Conservation (phyloP, 225 moss, liverwort and hornwort species). For the Antitrichia curtipendula region DNA sequence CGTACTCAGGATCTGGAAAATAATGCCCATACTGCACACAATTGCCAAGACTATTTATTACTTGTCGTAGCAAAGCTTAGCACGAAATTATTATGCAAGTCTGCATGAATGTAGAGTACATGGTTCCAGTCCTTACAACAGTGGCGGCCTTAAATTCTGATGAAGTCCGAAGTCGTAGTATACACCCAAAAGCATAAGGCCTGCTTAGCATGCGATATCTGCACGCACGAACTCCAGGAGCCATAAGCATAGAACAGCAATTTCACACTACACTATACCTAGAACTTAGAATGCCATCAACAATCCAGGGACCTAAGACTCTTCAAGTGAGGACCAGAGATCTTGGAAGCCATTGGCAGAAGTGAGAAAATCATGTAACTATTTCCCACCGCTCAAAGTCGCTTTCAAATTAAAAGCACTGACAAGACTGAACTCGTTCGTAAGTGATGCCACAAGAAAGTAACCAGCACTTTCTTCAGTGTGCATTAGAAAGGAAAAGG, state of each 20-base stretch:
- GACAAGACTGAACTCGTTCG: not conserved
- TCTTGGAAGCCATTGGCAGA: not conserved
- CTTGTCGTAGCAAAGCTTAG: not conserved
- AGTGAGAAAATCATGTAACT: not conserved
- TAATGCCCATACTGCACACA: conserved; percentile 89
- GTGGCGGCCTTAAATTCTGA: conserved; percentile 80
- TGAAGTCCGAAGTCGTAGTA: conserved; percentile 75
- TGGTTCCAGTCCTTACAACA: conserved; percentile 46
- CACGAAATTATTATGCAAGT: not conserved
- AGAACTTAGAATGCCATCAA: not conserved
- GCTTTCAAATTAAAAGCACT: not conserved
- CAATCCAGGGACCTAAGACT: not conserved
- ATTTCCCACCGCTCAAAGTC: not conserved
- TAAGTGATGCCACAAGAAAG: not conserved
- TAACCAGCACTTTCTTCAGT: not conserved
- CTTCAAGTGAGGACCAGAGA: not conserved
- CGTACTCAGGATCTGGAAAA: conserved; percentile 89
- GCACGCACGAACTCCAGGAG: not conserved
- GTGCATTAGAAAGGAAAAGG: not conserved
- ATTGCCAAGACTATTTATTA: not conserved
- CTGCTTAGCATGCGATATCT: conserved; percentile 99
- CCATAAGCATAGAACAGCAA: not conserved
- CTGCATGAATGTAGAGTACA: not conserved
- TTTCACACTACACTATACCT: not conserved
- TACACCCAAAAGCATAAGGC: conserved; percentile 92